A percentile compares a stretch with the other conserved stretches of the same genome.
Conservation (phyloP, 2,329 filamentous ascomycete species). For the Coleophoma crateriformis region DNA sequence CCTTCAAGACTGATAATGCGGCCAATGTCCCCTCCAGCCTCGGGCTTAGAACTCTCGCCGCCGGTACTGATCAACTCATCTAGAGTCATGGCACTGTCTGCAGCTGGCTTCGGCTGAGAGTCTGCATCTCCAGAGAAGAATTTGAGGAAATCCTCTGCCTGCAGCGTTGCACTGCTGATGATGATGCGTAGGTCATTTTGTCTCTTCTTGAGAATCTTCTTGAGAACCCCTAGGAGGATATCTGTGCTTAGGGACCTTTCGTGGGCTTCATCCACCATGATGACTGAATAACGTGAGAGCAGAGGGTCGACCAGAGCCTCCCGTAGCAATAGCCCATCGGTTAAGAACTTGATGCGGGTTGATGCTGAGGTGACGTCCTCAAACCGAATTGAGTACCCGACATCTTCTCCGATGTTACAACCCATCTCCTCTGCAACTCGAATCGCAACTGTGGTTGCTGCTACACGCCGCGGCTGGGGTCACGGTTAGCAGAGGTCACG, state of each 20-base stretch:
- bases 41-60: conserved; percentile 14
- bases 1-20: conserved; percentile 82
- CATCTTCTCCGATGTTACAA: conserved; percentile 82
- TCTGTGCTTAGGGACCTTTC: conserved; percentile 92
- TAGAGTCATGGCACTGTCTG: conserved; percentile 30
- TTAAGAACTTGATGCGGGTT: conserved; percentile 92
- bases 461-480: conserved; percentile 74
- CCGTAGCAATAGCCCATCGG: conserved; percentile 83
- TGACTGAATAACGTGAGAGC: conserved; percentile 83
- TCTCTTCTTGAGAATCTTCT: conserved; percentile 79
- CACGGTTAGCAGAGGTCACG: conserved; percentile 7
- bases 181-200: conserved; percentile 75
- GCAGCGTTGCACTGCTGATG: conserved; percentile 87
- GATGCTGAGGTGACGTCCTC: conserved; percentile 84
- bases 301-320: conserved; percentile 92
- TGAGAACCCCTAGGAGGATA: conserved; percentile 80
- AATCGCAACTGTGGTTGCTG: conserved; percentile 82
- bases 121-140: conserved; percentile 57
- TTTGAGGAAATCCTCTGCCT: conserved; percentile 76
- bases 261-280: conserved; percentile 98
- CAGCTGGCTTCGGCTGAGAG: conserved; percentile 24
- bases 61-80: conserved; percentile 20
- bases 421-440: conserved; percentile 86
- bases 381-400: conserved; percentile 88
- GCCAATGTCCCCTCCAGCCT: conserved; percentile 29